Evolutionary conservation across 2,329 filamentous ascomycete species (phyloP), one percentile per base, ranked within the genome.

Genomic region (Cladosporium velox): DNA sequence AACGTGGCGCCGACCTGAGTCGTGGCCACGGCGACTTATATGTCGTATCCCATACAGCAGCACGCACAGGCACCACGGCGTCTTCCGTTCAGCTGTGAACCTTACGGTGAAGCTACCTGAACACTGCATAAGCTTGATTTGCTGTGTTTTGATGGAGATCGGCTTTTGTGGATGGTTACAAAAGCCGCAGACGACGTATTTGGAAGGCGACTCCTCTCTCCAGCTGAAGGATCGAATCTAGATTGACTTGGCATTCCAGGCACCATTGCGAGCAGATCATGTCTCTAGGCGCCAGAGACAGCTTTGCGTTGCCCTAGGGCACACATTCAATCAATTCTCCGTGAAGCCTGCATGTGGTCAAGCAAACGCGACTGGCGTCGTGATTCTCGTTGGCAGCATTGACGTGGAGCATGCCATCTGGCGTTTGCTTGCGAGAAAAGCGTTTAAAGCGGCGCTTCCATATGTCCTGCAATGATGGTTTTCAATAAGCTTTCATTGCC

Each of bases 151-250:
- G 12, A 34, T 11, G 54, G 54, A n/a, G 8, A 38, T 35, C 26
- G 14, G 12, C 51, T 54, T n/a, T 28, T 30, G 32, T 24, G 49
- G 12, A 4, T 14, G 28, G 28, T 30, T 30, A 30, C 28, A 30
- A 30, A 30, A 30, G 28, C 28, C 28, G 28, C 28, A 4, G 28
- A 30, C 28, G 28, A 54, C 54, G 5, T 30, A 58, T 58, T 41
- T 28, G 55, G 55, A 58, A 58, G 55, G 34, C 4, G 24, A 15
- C 55, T 21, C 55, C 34, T 24, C 49, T 24, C 10, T 18, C 21
- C 18, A 58, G 55, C 55, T 58, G 55, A 58, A 58, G 30, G n/a
- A n/a, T 24, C 34, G 10, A 28, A 58, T 58, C 55, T 41, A 38
- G 34, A 38, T 58, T 12, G n/a, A 41, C 55, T 58, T 58, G 54